Conservation (phyloP, 1,284 basidiomycete genomes). For the Moesziomyces aphidis region DNA sequence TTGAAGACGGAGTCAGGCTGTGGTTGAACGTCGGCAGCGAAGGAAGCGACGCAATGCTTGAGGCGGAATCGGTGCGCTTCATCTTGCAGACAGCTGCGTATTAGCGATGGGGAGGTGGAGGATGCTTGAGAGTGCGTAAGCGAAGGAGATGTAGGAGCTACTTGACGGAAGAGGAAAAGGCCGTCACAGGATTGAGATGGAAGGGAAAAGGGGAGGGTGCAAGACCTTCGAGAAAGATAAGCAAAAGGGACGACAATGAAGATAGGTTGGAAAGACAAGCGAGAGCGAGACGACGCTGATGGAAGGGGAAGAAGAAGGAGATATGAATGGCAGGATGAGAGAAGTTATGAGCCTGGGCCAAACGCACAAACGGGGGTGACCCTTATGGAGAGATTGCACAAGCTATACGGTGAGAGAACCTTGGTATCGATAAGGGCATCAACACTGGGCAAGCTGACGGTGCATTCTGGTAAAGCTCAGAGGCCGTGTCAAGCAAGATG, state of each 20-base stretch:
- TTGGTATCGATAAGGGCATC: too few relatives aligned
- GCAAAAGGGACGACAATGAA: too few relatives aligned
- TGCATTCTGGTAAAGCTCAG: too few relatives aligned
- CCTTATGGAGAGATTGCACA: too few relatives aligned
- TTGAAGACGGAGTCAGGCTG: constrained; percentile 14
- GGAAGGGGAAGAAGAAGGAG: background rate
- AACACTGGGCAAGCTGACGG: too few relatives aligned
- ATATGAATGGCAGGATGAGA: background rate
- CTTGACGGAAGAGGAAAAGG: background rate
- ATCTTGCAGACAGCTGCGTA: constrained; percentile 7
- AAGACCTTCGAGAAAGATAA: too few relatives aligned
- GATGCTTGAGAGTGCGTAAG: too few relatives aligned
- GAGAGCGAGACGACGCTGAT: background rate
- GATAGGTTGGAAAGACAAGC: too few relatives aligned
- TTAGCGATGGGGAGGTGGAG: background rate
- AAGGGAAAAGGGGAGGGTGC: too few relatives aligned
- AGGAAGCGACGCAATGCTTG: constrained; percentile 26
- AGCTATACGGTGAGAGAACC: too few relatives aligned
- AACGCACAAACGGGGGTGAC: too few relatives aligned
- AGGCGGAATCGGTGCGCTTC: constrained; percentile 15
- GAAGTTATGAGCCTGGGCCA: background rate
- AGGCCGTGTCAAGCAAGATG: constrained; percentile 3
- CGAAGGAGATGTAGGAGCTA: background rate
- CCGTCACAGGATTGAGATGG: background rate
- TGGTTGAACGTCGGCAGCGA: constrained; percentile 26